Percentiles rank a stretch among this genome's conserved stretches.
These are phyloP conservation scores for Malus hybrid DNA, from an alignment of 331 rosid genomes.

Conservation along the genomic window DNA sequence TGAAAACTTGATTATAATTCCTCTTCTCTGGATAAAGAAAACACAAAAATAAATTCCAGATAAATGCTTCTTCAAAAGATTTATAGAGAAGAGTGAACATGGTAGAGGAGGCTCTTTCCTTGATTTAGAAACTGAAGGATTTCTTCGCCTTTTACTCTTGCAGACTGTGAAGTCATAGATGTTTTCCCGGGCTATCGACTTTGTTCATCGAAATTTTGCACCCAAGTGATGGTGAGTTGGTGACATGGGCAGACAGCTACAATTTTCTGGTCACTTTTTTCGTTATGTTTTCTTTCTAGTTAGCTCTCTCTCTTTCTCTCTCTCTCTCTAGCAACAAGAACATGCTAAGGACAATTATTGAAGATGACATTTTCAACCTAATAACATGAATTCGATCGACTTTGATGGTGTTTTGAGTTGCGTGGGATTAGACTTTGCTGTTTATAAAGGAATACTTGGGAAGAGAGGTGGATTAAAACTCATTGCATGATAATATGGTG, in stretches of 20 bases:
- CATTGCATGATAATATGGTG: background rate
- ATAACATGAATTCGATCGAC: too few species aligned
- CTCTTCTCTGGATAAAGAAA: background rate
- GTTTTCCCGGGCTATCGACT: background rate
- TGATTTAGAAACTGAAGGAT: background rate
- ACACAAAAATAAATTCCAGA: background rate
- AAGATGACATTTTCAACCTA: constrained; percentile 1
- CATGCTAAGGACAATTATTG: constrained; percentile 1
- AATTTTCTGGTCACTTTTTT: background rate
- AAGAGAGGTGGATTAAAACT: background rate
- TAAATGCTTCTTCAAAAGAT: background rate
- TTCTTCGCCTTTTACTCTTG: constrained; percentile 17
- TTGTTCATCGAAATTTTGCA: constrained; percentile 5
- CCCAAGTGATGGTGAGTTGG: constrained; percentile 8
- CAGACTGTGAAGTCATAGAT: constrained; percentile 50
- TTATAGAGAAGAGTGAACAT: background rate
- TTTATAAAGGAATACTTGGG: background rate
- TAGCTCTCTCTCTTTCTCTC: background rate
- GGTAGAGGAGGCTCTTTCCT: background rate
- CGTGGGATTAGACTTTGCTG: background rate
- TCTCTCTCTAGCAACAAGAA: background rate
- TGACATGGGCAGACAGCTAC: constrained; percentile 7
- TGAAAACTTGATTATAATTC: background rate
- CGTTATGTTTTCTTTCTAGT: background rate
- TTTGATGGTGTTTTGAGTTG: background rate